A percentile compares a stretch with the other conserved stretches of the same genome.
phyloP scores from a whole-genome alignment of 257 asterid genomes.

The Osmanthus fragrans region DNA sequence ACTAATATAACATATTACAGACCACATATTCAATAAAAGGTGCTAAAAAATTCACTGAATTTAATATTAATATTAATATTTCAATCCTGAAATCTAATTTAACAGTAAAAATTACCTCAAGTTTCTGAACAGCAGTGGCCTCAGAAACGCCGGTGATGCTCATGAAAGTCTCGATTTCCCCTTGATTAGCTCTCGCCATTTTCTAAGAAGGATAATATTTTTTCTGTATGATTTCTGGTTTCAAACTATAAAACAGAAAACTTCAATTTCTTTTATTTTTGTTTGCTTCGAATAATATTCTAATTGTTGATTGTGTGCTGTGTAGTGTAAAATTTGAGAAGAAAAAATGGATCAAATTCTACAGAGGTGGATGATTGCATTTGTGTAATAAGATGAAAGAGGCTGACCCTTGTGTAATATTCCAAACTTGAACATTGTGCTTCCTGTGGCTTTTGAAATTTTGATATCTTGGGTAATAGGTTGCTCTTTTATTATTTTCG shows the following conservation, averaged over 20 bases:
- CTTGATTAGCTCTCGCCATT: slow-evolving; percentile 59
- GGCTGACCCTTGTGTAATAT: slow-evolving; percentile 6
- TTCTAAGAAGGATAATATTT: not conserved
- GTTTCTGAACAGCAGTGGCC: slow-evolving; percentile 41
- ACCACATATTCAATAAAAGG: not conserved
- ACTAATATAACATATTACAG: not conserved
- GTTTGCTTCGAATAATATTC: not conserved
- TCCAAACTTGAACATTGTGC: not conserved
- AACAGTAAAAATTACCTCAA: slow-evolving; percentile 40
- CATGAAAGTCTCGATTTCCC: slow-evolving; percentile 53
- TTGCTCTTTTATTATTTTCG: not conserved
- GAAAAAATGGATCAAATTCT: slow-evolving; percentile 11
- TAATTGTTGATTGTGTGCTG: not conserved
- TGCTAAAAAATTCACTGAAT: slow-evolving; percentile 13
- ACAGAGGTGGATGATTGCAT: slow-evolving; percentile 19
- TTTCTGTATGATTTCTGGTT: not conserved
- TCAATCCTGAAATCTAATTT: not conserved
- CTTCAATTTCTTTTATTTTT: not conserved
- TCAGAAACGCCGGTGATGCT: slow-evolving; percentile 64
- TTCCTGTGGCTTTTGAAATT: slow-evolving; percentile 26
- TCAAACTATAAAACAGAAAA: not conserved
- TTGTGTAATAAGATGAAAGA: slow-evolving; percentile 8
- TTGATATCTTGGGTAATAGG: slow-evolving; percentile 30
- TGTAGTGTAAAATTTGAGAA: slow-evolving; percentile 15
- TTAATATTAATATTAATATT: not conserved